A percentile compares a stretch with the other conserved stretches of the same genome.
phyloP scores from a whole-genome alignment of 441 rosid species.

The Biscutella laevigata region DNA sequence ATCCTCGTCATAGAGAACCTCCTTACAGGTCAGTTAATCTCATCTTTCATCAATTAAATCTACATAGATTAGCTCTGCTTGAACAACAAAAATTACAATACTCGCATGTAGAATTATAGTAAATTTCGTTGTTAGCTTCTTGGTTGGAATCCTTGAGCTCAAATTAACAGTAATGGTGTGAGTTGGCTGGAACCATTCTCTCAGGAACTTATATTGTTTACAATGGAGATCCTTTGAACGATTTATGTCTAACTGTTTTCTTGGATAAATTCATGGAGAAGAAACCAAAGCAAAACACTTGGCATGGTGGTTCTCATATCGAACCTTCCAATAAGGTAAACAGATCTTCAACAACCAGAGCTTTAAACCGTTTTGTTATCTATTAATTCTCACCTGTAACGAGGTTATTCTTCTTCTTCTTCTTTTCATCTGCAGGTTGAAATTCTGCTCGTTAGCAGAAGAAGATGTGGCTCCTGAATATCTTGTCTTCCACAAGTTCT shows the following conservation, averaged over 20 bases:
- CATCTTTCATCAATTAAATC: neutral
- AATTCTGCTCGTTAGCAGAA: constrained; percentile 74
- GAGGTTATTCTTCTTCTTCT: neutral
- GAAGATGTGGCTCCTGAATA: constrained; percentile 85
- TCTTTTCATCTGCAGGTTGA: constrained; percentile 44
- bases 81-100: neutral
- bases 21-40: constrained; percentile 54
- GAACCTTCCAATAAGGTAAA: constrained; percentile 88
- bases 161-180: constrained; percentile 63
- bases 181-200: constrained; percentile 88
- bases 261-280: constrained; percentile 98
- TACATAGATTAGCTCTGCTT: neutral
- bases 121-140: neutral
- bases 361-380: neutral
- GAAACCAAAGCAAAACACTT: constrained; percentile 68
- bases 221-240: constrained; percentile 82
- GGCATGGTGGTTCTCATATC: constrained; percentile 98
- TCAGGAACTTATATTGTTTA: constrained; percentile 81
- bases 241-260: constrained; percentile 70
- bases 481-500: constrained; percentile 79
- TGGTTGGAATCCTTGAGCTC: constrained; percentile 1
- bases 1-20: constrained; percentile 92
- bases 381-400: constrained; percentile 11
- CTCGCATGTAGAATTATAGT: neutral
- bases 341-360: neutral